Base-by-base conservation (phyloP, 2,329 filamentous ascomycete species). In the Ilyonectria sp. region DNA sequence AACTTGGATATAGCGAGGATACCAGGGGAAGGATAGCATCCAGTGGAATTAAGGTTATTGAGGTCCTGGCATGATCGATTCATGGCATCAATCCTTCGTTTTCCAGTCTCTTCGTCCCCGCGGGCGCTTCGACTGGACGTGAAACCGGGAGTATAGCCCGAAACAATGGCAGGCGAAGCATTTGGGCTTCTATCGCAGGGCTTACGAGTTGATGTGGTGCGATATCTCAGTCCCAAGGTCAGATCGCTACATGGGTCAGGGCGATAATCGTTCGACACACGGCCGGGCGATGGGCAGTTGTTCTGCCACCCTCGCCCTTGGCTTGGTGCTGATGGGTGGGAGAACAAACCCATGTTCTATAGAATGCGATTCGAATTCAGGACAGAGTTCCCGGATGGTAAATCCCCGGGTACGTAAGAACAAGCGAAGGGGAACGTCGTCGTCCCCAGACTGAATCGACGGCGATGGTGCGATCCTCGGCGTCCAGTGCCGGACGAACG, bases 181-280 rank as follows among this genome's bases (percentile, higher is more conserved):
- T 67, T 59, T 61, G 56, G 68, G 67, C 68, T 58, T 43, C 53
- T 58, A 55, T 58, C 50, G 65, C 50, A 35, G 44, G 33, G 64
- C 55, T 60, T 63, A 64, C 63, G 59, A 64, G 56, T 60, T 72
- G 47, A 71, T 58, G 66, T 75, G 72, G 74, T 73, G 72, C 70
- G 58, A 75, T 73, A 72, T 68, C 55, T 67, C 29, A 57, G 35
- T 52, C 55, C 60, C 29, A 52, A 56, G 60, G 65, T 9, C 47
- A 75, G 71, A 72, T 69, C 37, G 57, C 15, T 55, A 63, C 66
- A 75, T 66, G 70, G 72, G 63, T 68, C 7, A n/a, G 21, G 56
- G 40, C 57, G 63, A 67, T 55, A 54, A 63, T 75, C 54, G 70
- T 73, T 75, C 73, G 73, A 75, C 71, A 33, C 43, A 63, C 29